Evolutionary conservation across 1,284 basidiomycete genomes (phyloP).

Genomic region (Sporisorium iseilematis-ciliati): DNA sequence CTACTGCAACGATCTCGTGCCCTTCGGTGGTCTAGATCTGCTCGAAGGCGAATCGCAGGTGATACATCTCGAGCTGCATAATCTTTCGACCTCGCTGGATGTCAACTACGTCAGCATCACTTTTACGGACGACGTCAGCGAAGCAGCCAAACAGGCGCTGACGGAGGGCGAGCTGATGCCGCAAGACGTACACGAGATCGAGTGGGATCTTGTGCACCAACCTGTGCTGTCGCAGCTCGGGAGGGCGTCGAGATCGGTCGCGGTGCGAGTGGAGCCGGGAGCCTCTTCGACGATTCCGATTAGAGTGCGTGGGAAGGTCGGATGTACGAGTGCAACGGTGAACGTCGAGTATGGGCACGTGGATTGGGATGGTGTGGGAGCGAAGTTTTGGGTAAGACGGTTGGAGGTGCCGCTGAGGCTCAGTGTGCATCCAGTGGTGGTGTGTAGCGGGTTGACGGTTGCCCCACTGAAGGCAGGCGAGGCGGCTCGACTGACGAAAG

Average conservation of each 20-base stretch:
- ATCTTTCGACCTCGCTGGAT: conserved; percentile 77
- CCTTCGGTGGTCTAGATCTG: conserved; percentile 88
- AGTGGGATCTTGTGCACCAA: conserved; percentile 81
- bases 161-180: conserved; percentile 80
- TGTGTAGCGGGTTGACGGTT: conserved; percentile 73
- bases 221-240: conserved; percentile 76
- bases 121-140: conserved; percentile 89
- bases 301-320: conserved; percentile 85
- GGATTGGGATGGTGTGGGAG: conserved; percentile 66
- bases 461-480: conserved; percentile 34
- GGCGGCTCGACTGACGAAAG: conserved; percentile 53
- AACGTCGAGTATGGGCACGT: conserved; percentile 84
- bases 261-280: conserved; percentile 75
- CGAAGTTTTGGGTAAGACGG: conserved; percentile 83
- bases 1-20: conserved; percentile 82
- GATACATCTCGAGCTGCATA: conserved; percentile 87
- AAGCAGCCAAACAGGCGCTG: conserved; percentile 80
- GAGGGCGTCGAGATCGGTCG: background rate
- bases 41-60: conserved; percentile 90
- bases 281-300: conserved; percentile 79
- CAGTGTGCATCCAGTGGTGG: conserved; percentile 91
- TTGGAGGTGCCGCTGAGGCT: conserved; percentile 85
- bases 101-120: conserved; percentile 86
- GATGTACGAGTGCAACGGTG: conserved; percentile 83
- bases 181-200: conserved; percentile 89